Evolutionary conservation across 176 grass and related monocot genomes (phyloP).

Genomic region (maize (Zea mays)): Zm-B73-REFERENCE-NAM-5.0 NC_050101.1:15082501-15083000

Average conservation of each 20-base stretch:
- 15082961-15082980: conserved; percentile 63
- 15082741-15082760: background rate
- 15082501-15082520: conserved; percentile 56
- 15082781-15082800: conserved; percentile 54
- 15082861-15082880: background rate
- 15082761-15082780: conserved; percentile 45
- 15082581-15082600: background rate
- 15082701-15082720: conserved; percentile 42
- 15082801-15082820: conserved; percentile 40
- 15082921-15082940: conserved; percentile 41
- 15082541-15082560: too few relatives aligned
- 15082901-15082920: conserved; percentile 57
- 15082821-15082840: conserved; percentile 19
- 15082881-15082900: conserved; percentile 49
- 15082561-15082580: conserved; percentile 39
- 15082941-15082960: conserved; percentile 49
- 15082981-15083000: conserved; percentile 29
- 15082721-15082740: conserved; percentile 3
- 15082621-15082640: background rate
- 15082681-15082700: conserved; percentile 36
- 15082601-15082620: conserved; percentile 9
- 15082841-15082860: background rate
- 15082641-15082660: background rate
- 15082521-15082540: conserved; percentile 47
- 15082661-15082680: conserved; percentile 38